Evolutionary conservation across 768 basidiomycete genomes (phyloP).

Genomic region (Gyrodon lividus): DNA sequence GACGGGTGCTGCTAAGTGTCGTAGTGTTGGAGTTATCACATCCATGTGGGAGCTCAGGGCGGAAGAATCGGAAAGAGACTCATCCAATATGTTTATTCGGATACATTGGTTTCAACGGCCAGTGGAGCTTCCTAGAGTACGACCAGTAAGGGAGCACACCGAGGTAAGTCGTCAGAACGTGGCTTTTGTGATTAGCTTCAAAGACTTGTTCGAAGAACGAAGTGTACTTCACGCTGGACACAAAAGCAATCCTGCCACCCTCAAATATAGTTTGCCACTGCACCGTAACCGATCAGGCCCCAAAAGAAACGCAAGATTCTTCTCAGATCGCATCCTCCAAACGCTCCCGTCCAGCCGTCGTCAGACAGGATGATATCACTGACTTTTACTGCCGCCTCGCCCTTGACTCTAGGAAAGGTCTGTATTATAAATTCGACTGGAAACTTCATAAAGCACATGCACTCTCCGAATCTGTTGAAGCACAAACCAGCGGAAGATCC

Average conservation of each 20-base stretch:
- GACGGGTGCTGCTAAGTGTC: slow-evolving; percentile 40
- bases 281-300: slow-evolving; percentile 37
- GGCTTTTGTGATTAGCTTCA: not conserved
- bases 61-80: slow-evolving; percentile 31
- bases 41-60: slow-evolving; percentile 60
- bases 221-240: slow-evolving; percentile 62
- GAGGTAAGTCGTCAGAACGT: slow-evolving; percentile 43
- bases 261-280: slow-evolving; percentile 54
- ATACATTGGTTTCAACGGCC: slow-evolving; percentile 80
- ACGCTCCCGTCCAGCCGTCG: slow-evolving; percentile 11
- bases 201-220: slow-evolving; percentile 54
- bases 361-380: slow-evolving; percentile 17
- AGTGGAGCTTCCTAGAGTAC: slow-evolving; percentile 55
- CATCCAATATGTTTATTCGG: slow-evolving; percentile 49
- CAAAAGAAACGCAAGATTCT: slow-evolving; percentile 3
- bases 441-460: slow-evolving; percentile 43
- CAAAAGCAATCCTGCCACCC: slow-evolving; percentile 48
- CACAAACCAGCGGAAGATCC: slow-evolving; percentile 35
- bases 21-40: slow-evolving; percentile 68
- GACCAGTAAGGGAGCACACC: slow-evolving; percentile 58
- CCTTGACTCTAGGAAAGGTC: slow-evolving; percentile 53
- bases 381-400: slow-evolving; percentile 59
- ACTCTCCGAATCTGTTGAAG: slow-evolving; percentile 28
- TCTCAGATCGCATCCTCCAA: slow-evolving; percentile 16
- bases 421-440: slow-evolving; percentile 68